These are phyloP conservation scores for Trichosanthes cucumerina DNA, from an alignment of 306 rosid genomes.

Conservation along the genomic window DNA sequence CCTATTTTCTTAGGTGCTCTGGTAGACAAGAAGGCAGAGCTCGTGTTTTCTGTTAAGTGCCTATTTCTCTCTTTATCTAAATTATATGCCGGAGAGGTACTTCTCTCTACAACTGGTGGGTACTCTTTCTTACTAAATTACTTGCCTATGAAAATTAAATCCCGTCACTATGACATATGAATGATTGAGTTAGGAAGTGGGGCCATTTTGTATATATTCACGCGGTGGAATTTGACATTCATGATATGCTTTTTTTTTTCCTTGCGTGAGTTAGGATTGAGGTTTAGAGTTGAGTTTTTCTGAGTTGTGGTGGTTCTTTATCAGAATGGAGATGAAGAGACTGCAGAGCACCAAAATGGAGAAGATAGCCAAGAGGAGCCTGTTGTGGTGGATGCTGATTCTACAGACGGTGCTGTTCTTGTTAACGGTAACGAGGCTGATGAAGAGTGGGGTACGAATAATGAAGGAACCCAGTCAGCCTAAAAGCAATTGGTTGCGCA, in stretches of 20 bases:
- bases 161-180: neutral
- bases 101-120: neutral
- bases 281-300: neutral
- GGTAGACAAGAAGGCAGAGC: neutral
- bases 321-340: conserved; percentile 21
- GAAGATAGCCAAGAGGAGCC: conserved; percentile 23
- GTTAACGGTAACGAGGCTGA: conserved; percentile 29
- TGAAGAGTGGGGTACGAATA: conserved; percentile 25
- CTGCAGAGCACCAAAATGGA: conserved; percentile 16
- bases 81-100: neutral
- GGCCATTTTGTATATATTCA: neutral
- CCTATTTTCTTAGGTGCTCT: neutral
- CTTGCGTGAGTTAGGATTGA: neutral
- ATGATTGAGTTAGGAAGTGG: neutral
- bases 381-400: conserved; percentile 32
- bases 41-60: neutral
- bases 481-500: conserved; percentile 20
- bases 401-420: conserved; percentile 27
- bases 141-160: neutral
- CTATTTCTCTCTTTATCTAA: neutral
- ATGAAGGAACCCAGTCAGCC: conserved; percentile 19
- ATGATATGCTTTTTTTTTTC: neutral
- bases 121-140: neutral
- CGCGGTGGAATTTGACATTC: neutral
- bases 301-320: conserved; percentile 14